Evolutionary conservation across 2,329 filamentous ascomycete genomes (phyloP).

Genomic region (Colletotrichum sansevieriae): DNA sequence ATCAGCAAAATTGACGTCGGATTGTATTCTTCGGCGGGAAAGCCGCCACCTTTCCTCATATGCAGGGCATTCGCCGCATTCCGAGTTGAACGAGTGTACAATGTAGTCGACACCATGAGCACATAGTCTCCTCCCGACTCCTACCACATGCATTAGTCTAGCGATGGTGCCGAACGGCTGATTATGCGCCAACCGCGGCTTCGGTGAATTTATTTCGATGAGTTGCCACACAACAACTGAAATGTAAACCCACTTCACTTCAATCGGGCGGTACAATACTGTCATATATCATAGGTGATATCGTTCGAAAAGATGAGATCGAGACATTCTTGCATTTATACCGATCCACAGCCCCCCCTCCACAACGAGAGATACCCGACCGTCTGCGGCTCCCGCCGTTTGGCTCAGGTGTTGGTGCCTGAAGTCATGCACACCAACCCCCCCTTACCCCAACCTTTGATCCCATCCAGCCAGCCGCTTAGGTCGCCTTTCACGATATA

Average conservation of each 20-base stretch:
- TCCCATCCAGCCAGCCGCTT: constrained; percentile 1
- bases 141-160: constrained; percentile 9
- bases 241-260: too few relatives aligned
- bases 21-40: not conserved
- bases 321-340: not conserved
- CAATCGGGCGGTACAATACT: not conserved
- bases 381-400: not conserved
- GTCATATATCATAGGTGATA: constrained; percentile 9
- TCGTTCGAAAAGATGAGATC: not conserved
- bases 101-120: not conserved
- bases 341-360: not conserved
- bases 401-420: not conserved
- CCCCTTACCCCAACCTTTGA: constrained; percentile 10
- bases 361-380: too few relatives aligned
- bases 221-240: too few relatives aligned
- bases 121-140: not conserved
- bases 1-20: not conserved
- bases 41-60: not conserved
- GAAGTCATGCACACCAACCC: constrained; percentile 9
- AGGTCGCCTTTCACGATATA: not conserved
- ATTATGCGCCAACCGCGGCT: not conserved
- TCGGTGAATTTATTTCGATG: not conserved
- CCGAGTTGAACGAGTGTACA: not conserved
- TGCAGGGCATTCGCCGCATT: not conserved
- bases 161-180: not conserved